phyloP scores from a whole-genome alignment of 176 grass and related monocot genomes.

The Juncus effusus region DNA sequence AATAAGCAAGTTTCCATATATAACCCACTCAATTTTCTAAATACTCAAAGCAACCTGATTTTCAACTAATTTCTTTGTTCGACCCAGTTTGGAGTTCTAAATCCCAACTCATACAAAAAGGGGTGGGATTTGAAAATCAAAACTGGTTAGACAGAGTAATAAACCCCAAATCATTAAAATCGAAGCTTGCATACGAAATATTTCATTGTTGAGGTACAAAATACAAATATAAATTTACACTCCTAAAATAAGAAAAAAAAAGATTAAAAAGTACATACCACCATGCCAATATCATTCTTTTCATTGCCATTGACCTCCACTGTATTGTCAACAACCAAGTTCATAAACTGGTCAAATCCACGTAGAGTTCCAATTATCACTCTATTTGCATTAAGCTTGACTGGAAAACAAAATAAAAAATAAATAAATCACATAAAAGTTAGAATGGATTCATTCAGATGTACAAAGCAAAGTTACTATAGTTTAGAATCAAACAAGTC shows the following conservation, averaged over 20 bases:
- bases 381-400: conserved; percentile 86
- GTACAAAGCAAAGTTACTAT: not conserved
- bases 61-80: too few relatives aligned
- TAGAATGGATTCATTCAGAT: conserved; percentile 1
- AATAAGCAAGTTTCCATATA: too few relatives aligned
- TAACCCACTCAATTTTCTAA: too few relatives aligned
- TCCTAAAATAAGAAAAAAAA: not conserved
- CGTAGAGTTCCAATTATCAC: conserved; percentile 79
- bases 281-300: conserved; percentile 94
- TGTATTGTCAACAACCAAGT: conserved; percentile 84
- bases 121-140: too few relatives aligned
- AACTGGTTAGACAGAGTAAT: too few relatives aligned
- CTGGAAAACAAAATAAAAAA: conserved; percentile 29
- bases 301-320: conserved; percentile 82
- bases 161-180: too few relatives aligned
- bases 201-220: not conserved
- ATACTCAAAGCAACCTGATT: too few relatives aligned
- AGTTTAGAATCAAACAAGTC: not conserved
- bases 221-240: not conserved
- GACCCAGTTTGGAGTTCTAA: too few relatives aligned
- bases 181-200: too few relatives aligned
- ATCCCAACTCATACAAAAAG: too few relatives aligned
- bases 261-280: conserved; percentile 44
- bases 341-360: conserved; percentile 98
- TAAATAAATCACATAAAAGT: not conserved